A percentile compares a stretch with the other conserved stretches of the same genome.
Evolutionary conservation across 2,329 filamentous ascomycete species (phyloP).

Genomic region (Exophiala oligosperma): DNA sequence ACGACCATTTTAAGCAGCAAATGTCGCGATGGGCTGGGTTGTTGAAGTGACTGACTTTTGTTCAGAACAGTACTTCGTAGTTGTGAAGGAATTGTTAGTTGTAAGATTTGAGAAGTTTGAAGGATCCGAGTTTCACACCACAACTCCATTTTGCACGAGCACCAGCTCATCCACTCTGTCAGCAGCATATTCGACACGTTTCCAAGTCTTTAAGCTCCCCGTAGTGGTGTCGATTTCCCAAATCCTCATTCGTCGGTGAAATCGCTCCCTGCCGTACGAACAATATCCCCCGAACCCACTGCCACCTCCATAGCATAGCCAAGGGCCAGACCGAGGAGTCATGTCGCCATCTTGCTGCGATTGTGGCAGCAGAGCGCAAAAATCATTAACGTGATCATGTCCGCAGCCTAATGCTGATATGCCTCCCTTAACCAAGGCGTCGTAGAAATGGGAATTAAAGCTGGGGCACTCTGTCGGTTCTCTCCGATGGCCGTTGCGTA

Average conservation of each 20-base stretch:
- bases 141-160: constrained; percentile 4
- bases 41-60: too few relatives aligned
- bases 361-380: constrained; percentile 35
- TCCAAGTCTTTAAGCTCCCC: constrained; percentile 31
- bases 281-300: constrained; percentile 36
- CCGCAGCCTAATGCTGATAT: constrained; percentile 34
- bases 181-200: constrained; percentile 33
- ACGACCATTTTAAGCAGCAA: too few relatives aligned
- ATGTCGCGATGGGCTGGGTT: too few relatives aligned
- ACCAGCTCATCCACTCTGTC: constrained; percentile 37
- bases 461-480: constrained; percentile 35
- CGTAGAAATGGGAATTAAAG: constrained; percentile 35
- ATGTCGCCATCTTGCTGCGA: constrained; percentile 25
- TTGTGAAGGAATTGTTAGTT: too few relatives aligned
- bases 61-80: too few relatives aligned
- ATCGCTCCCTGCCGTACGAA: constrained; percentile 32
- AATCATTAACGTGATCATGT: constrained; percentile 38
- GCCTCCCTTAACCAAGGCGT: constrained; percentile 32
- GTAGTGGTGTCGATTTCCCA: constrained; percentile 33
- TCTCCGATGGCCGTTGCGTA: constrained; percentile 31
- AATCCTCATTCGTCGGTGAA: constrained; percentile 33
- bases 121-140: too few relatives aligned
- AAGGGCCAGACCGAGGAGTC: constrained; percentile 30
- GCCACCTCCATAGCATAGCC: constrained; percentile 35
- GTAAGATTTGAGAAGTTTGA: too few relatives aligned